phyloP scores from a whole-genome alignment of 2,329 filamentous ascomycete species.

The Penicillium sp. region DNA sequence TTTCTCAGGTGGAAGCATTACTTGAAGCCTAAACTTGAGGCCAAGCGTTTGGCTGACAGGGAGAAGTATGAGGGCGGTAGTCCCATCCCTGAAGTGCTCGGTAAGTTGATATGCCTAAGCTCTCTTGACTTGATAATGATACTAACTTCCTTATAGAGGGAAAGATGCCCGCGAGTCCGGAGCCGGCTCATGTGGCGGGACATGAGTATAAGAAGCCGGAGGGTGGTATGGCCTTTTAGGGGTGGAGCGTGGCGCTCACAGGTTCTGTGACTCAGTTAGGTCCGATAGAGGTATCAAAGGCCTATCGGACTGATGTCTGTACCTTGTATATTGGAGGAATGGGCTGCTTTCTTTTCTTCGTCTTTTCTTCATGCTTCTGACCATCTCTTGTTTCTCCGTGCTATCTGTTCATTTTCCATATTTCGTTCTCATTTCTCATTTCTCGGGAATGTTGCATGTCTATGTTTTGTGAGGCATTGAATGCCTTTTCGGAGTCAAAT shows the following conservation, averaged over 20 bases:
- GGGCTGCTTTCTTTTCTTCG: neutral
- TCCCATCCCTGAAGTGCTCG: neutral
- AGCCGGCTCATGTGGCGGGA: neutral
- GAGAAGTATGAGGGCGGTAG: neutral
- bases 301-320: neutral
- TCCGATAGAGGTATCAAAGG: neutral
- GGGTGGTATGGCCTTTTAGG: neutral
- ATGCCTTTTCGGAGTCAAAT: too few relatives aligned
- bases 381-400: neutral
- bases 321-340: neutral
- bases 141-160: neutral
- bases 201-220: neutral
- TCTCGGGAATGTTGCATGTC: neutral
- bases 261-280: neutral
- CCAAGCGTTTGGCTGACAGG: neutral
- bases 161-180: neutral
- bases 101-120: neutral
- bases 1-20: neutral
- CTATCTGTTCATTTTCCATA: neutral
- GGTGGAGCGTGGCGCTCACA: neutral
- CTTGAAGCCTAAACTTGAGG: neutral
- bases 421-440: neutral
- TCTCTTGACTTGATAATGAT: neutral
- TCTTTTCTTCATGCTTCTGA: neutral
- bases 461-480: neutral